phyloP scores from a whole-genome alignment of 345 rosid species.

The Eucalyptus sp. region DNA sequence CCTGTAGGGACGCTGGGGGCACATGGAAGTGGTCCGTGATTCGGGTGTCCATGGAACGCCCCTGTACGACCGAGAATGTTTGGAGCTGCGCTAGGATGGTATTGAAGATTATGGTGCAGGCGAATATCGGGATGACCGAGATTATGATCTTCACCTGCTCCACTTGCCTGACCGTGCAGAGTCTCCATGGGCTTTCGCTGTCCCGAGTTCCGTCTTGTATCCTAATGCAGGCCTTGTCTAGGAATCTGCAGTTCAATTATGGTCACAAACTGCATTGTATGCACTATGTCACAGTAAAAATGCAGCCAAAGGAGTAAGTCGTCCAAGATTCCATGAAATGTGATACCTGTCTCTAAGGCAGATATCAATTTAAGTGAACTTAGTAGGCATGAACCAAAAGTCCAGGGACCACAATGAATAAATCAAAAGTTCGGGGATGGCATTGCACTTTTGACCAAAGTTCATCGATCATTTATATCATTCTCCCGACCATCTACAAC shows the following conservation, averaged over 20 bases:
- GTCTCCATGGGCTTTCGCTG: slow-evolving; percentile 76
- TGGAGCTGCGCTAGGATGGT: slow-evolving; percentile 96
- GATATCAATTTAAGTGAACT: background rate
- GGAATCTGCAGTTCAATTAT: slow-evolving; percentile 26
- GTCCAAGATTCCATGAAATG: background rate
- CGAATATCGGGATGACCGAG: slow-evolving; percentile 74
- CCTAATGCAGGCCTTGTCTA: slow-evolving; percentile 93
- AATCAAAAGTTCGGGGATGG: background rate
- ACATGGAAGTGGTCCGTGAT: slow-evolving; percentile 57
- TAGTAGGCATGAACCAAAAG: background rate
- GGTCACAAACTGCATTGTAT: background rate
- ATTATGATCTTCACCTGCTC: slow-evolving; percentile 82
- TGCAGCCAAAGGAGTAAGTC: background rate
- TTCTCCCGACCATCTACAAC: background rate
- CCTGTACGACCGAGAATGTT: slow-evolving; percentile 96
- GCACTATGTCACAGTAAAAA: background rate
- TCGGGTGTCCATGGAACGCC: slow-evolving; percentile 64
- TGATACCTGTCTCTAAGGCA: background rate
- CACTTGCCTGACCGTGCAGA: slow-evolving; percentile 72
- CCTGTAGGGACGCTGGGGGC: slow-evolving; percentile 95
- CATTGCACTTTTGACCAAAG: background rate
- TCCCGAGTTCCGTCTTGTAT: slow-evolving; percentile 26
- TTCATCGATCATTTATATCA: background rate
- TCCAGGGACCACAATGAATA: too few species aligned
- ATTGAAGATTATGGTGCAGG: slow-evolving; percentile 89